Base-by-base conservation (phyloP, 257 asterid genomes). In the Solanum paucissectum region DNA sequence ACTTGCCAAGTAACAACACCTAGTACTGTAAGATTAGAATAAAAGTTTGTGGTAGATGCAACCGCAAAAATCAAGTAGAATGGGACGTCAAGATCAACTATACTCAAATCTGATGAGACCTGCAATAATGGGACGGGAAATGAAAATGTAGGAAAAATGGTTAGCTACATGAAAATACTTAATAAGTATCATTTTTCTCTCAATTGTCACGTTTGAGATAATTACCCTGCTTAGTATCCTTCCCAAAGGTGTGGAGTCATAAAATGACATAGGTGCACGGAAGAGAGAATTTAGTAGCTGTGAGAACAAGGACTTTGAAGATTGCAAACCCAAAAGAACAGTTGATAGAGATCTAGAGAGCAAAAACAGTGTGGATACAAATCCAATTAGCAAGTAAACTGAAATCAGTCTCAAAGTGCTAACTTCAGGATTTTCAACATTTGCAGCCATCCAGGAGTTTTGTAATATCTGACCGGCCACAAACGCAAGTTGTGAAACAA, bases 401-500 rank as follows among this genome's bases (percentile, higher is more conserved):
- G 89, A 33, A 25, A 97, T 97, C 88, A 97, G 88, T 86, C 90
- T 91, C 93, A 95, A 88, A 0, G 90, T 90, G 88, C 88, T 90
- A 12, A 94, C 89, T 74, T 88, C 66, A 46, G 92, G 92, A 91
- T 93, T 90, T 64, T 97, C 98, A 73, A 97, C 98, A 86, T 92
- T 93, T 82, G 98, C 96, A 32, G 99, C 99, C 99, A 97, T 95
- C 99, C 99, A 95, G 25, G 94, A 91, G 89, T 95, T 95, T 84
- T 97, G 99, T 83, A 88, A 14, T 77, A 97, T 89, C 88, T 92
- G 96, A 81, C 98, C 89, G 10, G 90, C 85, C 42, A 90, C 93
- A 88, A 94, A 95, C 21, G 60, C 27, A 72, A 96, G 58, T 89
- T 95, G 98, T 37, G 93, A 92, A 64, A 94, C 81, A 86, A 90